Conservation (phyloP, 2,329 filamentous ascomycete genomes). For the Fusarium sp. region DNA sequence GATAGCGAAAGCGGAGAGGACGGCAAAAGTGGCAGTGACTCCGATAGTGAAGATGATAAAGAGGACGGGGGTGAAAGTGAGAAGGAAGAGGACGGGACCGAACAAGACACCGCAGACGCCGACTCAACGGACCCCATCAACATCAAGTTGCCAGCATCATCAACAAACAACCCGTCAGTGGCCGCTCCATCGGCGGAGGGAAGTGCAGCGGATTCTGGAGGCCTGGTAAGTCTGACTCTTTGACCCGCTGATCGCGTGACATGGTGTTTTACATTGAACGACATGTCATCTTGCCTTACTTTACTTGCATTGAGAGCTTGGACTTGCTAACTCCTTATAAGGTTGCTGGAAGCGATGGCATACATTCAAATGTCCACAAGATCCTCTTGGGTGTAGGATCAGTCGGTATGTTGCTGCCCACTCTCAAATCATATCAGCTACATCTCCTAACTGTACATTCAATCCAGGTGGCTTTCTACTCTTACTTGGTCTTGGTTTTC, state of each 20-base stretch:
- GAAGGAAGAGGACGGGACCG: constrained; percentile 3
- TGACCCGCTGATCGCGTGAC: neutral
- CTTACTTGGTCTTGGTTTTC: constrained; percentile 40
- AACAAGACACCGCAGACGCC: neutral
- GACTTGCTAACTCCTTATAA: constrained; percentile 27
- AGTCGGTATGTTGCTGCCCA: constrained; percentile 36
- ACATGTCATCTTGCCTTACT: neutral
- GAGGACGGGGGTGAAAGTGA: constrained; percentile 19
- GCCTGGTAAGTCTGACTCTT: constrained; percentile 37
- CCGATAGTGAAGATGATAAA: neutral
- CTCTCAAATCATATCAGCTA: constrained; percentile 3
- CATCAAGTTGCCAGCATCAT: constrained; percentile 4
- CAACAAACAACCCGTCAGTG: constrained; percentile 14
- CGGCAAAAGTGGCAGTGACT: neutral
- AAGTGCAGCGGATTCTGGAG: constrained; percentile 16
- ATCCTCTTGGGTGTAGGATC: constrained; percentile 44
- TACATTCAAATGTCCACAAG: constrained; percentile 46
- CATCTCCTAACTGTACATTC: neutral
- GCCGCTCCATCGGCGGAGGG: constrained; percentile 32
- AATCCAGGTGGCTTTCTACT: constrained; percentile 42
- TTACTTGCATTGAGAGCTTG: neutral
- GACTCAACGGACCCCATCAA: constrained; percentile 3
- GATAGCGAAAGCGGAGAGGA: constrained; percentile 2
- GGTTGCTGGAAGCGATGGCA: constrained; percentile 23
- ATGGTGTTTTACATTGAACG: constrained; percentile 6